Conservation (phyloP, 2,329 filamentous ascomycete genomes). For the Microascus cirrosus region DNA sequence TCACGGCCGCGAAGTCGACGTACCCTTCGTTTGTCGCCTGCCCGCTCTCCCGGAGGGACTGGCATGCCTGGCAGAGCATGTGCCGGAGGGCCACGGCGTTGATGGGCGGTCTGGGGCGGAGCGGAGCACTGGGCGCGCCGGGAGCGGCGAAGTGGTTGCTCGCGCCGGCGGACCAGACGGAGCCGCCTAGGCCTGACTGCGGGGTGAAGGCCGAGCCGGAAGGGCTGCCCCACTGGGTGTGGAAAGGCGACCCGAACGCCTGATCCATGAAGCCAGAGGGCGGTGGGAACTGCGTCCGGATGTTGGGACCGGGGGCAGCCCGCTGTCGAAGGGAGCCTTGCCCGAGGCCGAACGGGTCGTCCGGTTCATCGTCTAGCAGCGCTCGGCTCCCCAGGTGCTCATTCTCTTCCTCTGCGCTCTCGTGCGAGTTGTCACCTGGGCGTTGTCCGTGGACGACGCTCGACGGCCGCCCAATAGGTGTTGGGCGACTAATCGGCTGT, state of each 20-base stretch:
- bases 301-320: constrained; percentile 36
- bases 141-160: constrained; percentile 16
- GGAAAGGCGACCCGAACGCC: constrained; percentile 21
- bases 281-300: constrained; percentile 11
- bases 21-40: constrained; percentile 47
- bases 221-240: constrained; percentile 28
- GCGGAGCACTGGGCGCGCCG: constrained; percentile 16
- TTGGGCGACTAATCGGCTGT: constrained; percentile 32
- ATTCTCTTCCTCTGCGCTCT: constrained; percentile 54
- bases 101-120: neutral
- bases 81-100: constrained; percentile 50
- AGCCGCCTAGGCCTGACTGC: constrained; percentile 33
- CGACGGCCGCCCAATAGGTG: constrained; percentile 78
- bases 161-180: constrained; percentile 23
- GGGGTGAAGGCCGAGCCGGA: constrained; percentile 24
- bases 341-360: constrained; percentile 5
- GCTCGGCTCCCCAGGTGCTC: constrained; percentile 85
- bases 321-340: constrained; percentile 2
- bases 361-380: constrained; percentile 59
- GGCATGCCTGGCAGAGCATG: constrained; percentile 70
- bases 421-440: constrained; percentile 19
- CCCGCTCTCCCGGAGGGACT: constrained; percentile 34
- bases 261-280: constrained; percentile 24
- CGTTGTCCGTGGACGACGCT: constrained; percentile 52
- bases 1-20: constrained; percentile 56